Conservation (phyloP, 495 filamentous ascomycete genomes). For the Xylaria flabelliformis region DNA sequence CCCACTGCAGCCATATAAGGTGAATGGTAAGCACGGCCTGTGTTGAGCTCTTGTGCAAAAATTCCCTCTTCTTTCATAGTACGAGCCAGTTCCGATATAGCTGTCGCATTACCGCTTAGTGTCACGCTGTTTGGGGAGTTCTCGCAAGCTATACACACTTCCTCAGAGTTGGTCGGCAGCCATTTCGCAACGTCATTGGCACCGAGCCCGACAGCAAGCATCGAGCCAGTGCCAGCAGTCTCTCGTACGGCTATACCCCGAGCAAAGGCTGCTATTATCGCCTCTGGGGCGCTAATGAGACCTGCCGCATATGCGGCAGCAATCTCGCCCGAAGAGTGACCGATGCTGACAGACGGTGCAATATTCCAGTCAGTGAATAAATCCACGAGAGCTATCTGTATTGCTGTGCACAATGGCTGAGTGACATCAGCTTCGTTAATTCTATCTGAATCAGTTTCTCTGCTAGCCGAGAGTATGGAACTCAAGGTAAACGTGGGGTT, state of each 20-base stretch:
- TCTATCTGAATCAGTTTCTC: conserved; percentile 2
- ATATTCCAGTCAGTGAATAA: conserved; percentile 59
- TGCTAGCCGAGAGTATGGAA: conserved; percentile 34
- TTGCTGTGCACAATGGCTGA: conserved; percentile 57
- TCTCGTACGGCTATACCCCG: conserved; percentile 48
- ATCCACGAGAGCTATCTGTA: conserved; percentile 59
- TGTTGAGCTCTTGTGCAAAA: not conserved
- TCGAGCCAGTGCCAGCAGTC: conserved; percentile 41
- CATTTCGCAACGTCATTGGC: not conserved
- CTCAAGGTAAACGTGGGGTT: conserved; percentile 25
- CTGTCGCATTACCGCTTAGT: conserved; percentile 17
- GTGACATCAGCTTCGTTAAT: conserved; percentile 38
- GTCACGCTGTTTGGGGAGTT: not conserved
- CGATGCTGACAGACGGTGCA: conserved; percentile 54
- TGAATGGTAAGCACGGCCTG: conserved; percentile 6
- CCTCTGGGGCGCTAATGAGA: conserved; percentile 45
- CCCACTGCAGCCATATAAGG: not conserved
- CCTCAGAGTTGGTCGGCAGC: not conserved
- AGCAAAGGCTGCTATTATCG: conserved; percentile 59
- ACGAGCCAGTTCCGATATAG: conserved; percentile 34
- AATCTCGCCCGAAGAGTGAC: conserved; percentile 71
- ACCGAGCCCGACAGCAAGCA: conserved; percentile 51
- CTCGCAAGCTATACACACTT: not conserved
- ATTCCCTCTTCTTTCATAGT: not conserved
- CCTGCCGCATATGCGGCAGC: conserved; percentile 58